Evolutionary conservation across 169 alveolate species (phyloP).

Genomic region (Plasmodium malariae): DNA sequence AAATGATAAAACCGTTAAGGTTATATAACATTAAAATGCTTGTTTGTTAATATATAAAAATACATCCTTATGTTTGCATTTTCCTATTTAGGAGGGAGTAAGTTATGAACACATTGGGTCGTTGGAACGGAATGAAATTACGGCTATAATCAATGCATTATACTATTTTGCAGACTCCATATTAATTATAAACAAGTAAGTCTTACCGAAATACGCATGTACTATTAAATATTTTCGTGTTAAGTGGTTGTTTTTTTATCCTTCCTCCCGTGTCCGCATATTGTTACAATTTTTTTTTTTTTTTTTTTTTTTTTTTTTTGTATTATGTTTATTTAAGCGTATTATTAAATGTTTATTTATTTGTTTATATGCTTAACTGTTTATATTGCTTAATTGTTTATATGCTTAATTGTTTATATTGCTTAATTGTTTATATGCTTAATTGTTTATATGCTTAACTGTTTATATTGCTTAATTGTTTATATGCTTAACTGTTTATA

Average conservation of each 20-base stretch:
- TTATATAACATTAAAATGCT: too few species aligned
- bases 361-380: too few species aligned
- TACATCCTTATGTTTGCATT: background rate
- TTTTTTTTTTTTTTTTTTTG: conserved; percentile 46
- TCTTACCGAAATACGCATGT: conserved; percentile 28
- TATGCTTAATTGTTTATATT: too few species aligned
- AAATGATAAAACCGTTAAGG: background rate
- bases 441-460: too few species aligned
- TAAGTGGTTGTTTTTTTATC: conserved; percentile 66
- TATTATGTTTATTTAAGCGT: background rate
- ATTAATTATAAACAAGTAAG: conserved; percentile 77
- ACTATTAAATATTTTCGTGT: conserved; percentile 40
- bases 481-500: too few species aligned
- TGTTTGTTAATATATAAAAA: too few species aligned
- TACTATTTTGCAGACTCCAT: conserved; percentile 89
- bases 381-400: too few species aligned
- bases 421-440: too few species aligned
- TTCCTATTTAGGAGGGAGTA: conserved; percentile 57
- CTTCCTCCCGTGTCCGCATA: conserved; percentile 33
- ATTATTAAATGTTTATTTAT: background rate
- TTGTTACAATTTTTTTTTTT: conserved; percentile 20
- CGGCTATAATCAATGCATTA: conserved; percentile 88
- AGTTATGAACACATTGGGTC: conserved; percentile 62
- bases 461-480: too few species aligned
- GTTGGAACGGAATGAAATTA: conserved; percentile 89